phyloP scores from a whole-genome alignment of 2,329 filamentous ascomycete genomes.

The Cordyceps pruinosa region DNA sequence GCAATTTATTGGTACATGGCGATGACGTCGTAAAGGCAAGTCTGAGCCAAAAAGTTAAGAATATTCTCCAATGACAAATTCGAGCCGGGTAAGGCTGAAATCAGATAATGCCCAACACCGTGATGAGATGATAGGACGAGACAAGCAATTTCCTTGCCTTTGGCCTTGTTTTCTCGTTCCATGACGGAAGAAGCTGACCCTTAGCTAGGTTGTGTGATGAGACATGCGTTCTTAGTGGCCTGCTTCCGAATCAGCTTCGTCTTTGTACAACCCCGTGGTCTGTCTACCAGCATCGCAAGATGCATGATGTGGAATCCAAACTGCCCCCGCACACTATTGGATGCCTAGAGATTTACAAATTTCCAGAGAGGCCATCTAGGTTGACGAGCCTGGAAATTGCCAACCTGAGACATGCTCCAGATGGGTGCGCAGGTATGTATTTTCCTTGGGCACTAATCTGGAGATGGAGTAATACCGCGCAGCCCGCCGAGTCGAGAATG shows the following conservation, averaged over 20 bases:
- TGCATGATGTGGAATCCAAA: not conserved
- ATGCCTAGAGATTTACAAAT: not conserved
- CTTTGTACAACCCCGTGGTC: not conserved
- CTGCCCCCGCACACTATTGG: not conserved
- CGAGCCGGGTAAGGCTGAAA: not conserved
- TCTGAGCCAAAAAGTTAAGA: constrained; percentile 44
- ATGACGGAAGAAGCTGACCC: not conserved
- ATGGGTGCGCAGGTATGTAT: too few relatives aligned
- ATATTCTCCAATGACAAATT: not conserved
- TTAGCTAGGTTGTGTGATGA: not conserved
- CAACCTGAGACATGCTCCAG: not conserved
- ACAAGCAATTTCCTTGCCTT: not conserved
- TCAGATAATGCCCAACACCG: too few relatives aligned
- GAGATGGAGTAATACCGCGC: not conserved
- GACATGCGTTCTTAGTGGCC: not conserved
- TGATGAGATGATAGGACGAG: not conserved
- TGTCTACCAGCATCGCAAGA: not conserved
- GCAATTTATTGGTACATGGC: constrained; percentile 25
- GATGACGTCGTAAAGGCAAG: constrained; percentile 57
- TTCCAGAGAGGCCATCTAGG: not conserved
- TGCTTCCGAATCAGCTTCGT: not conserved
- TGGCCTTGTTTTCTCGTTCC: not conserved
- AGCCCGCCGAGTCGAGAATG: not conserved
- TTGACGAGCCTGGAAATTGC: not conserved
- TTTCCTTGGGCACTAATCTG: too few relatives aligned